Evolutionary conservation across 129 eudicot species (phyloP).

Genomic region (Cynara cardunculus): DNA sequence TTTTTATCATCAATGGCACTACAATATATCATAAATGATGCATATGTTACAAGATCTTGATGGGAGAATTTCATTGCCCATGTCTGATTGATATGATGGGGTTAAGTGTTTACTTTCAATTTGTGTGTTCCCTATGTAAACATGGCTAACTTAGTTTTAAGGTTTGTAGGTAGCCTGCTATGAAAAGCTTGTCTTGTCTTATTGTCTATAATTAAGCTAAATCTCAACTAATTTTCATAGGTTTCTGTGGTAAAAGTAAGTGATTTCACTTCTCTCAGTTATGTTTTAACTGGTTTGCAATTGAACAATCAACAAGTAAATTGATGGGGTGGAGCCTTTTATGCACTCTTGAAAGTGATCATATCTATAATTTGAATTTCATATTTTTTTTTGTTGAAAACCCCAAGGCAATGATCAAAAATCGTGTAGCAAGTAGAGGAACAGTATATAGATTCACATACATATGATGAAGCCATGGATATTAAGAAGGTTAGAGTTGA

Average conservation of each 20-base stretch:
- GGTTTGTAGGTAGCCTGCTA: slow-evolving; percentile 19
- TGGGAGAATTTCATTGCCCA: not conserved
- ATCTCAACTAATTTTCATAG: slow-evolving; percentile 20
- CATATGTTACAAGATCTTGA: slow-evolving; percentile 12
- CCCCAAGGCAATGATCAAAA: not conserved
- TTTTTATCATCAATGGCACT: not conserved
- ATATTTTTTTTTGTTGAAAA: no score
- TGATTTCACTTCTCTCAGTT: slow-evolving; percentile 28
- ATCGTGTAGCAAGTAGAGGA: no score
- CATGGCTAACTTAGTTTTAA: slow-evolving; percentile 25
- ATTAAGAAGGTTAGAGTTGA: not conserved
- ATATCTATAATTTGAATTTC: not conserved
- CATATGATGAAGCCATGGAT: not conserved
- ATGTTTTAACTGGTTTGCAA: not conserved
- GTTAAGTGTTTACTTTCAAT: slow-evolving; percentile 12
- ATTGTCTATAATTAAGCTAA: slow-evolving; percentile 21
- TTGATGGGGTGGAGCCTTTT: not conserved
- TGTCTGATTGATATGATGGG: not conserved
- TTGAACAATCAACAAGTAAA: not conserved
- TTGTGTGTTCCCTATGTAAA: slow-evolving; percentile 24
- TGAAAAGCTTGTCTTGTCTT: slow-evolving; percentile 29
- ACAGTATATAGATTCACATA: not conserved
- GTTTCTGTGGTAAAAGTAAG: slow-evolving; percentile 30
- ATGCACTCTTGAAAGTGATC: not conserved
- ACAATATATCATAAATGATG: not conserved